phyloP scores from a whole-genome alignment of 1,284 basidiomycete species.

The Leccinum holopus region DNA sequence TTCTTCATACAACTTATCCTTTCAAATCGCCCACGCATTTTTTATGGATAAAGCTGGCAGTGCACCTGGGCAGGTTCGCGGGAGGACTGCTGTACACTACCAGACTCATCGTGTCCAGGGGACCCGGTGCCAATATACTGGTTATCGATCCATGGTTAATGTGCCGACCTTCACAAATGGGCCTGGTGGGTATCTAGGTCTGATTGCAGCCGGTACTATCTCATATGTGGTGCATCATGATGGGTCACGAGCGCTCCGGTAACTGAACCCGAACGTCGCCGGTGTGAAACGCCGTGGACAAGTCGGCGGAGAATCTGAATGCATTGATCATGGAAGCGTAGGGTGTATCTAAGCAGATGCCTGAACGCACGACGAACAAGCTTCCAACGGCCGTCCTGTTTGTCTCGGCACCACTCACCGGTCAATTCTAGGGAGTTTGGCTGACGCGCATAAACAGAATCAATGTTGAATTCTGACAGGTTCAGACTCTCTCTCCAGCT shows the following conservation, averaged over 20 bases:
- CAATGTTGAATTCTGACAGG: background rate
- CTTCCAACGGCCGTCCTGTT: background rate
- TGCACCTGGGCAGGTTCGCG: background rate
- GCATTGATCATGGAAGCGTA: constrained; percentile 7
- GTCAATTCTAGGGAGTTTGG: background rate
- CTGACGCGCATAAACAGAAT: background rate
- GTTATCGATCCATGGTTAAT: background rate
- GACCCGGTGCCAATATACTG: too few species aligned
- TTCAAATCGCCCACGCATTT: background rate
- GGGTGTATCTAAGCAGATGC: background rate
- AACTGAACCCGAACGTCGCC: background rate
- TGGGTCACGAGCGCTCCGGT: background rate
- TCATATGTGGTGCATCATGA: background rate
- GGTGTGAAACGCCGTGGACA: background rate
- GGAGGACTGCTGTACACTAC: background rate
- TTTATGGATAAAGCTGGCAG: background rate
- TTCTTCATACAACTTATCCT: background rate
- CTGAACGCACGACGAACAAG: constrained; percentile 4
- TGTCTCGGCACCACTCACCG: background rate
- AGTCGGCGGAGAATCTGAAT: background rate
- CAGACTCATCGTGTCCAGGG: background rate
- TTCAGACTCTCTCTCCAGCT: background rate
- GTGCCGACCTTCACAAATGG: background rate
- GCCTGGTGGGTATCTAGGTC: background rate
- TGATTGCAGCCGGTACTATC: background rate